Evolutionary conservation across 139 green algal genomes (phyloP).

Genomic region (Diplosphaera chodatii): DNA sequence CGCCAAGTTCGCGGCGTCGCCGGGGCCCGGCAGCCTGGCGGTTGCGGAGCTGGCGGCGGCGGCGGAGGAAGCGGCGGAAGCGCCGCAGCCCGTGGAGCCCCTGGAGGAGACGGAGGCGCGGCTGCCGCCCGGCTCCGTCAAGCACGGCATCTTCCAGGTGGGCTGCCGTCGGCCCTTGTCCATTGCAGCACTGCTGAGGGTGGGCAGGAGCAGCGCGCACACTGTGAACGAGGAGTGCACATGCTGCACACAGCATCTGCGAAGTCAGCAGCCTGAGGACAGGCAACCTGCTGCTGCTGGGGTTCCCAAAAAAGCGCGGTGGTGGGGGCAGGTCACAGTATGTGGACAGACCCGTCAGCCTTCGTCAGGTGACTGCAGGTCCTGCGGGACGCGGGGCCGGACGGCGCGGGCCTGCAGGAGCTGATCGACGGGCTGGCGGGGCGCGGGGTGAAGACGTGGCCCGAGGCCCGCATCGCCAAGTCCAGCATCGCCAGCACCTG

Average conservation of each 20-base stretch:
- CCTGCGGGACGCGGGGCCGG: constrained; percentile 30
- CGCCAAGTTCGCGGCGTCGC: not conserved
- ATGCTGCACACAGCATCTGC: too few relatives aligned
- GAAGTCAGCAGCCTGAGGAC: too few relatives aligned
- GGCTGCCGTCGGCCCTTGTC: too few relatives aligned
- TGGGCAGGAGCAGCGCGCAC: too few relatives aligned
- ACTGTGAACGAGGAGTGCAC: too few relatives aligned
- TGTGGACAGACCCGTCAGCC: too few relatives aligned
- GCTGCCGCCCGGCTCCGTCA: constrained; percentile 43
- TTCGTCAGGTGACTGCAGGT: too few relatives aligned
- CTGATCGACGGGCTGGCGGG: constrained; percentile 25
- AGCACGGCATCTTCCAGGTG: constrained; percentile 39
- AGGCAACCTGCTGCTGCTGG: too few relatives aligned
- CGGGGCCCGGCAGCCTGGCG: not conserved
- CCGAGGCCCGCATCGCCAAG: constrained; percentile 21
- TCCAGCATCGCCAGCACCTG: constrained; percentile 31
- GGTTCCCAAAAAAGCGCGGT: too few relatives aligned
- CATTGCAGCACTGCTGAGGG: too few relatives aligned
- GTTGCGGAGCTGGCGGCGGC: constrained; percentile 7
- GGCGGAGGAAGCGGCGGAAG: constrained; percentile 15
- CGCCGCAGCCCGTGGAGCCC: constrained; percentile 6
- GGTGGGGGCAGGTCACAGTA: too few relatives aligned
- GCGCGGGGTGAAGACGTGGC: constrained; percentile 25
- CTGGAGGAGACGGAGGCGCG: constrained; percentile 48
- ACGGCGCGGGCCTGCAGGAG: constrained; percentile 13